Evolutionary conservation across 73 alveolate genomes (phyloP).

Genomic region (Symbiodinium natans): DNA sequence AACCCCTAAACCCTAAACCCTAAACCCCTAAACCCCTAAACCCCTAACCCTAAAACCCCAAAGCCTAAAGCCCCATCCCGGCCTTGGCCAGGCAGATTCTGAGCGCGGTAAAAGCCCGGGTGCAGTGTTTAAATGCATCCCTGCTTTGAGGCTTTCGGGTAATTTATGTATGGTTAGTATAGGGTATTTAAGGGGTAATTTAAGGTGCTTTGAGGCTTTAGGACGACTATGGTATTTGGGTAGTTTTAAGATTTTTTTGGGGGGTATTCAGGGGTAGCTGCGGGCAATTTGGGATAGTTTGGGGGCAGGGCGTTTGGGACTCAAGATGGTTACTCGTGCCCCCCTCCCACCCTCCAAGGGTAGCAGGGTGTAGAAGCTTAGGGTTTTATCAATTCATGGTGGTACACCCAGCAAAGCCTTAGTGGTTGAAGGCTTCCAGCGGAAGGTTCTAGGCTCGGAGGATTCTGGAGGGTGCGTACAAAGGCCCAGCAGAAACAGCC

Average conservation of each 20-base stretch:
- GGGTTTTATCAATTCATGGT: too few species aligned
- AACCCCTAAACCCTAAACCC: too few species aligned
- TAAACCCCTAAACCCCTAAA: too few species aligned
- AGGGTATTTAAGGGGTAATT: not conserved
- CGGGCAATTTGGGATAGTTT: not conserved
- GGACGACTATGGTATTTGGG: not conserved
- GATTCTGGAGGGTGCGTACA: not conserved
- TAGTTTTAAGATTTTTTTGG: not conserved
- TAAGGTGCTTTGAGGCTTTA: not conserved
- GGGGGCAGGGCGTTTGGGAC: too few species aligned
- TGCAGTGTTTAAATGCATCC: constrained; percentile 63
- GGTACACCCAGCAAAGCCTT: too few species aligned
- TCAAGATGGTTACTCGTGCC: not conserved
- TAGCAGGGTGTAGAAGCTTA: too few species aligned
- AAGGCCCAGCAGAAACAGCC: too few species aligned
- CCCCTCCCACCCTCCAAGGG: too few species aligned
- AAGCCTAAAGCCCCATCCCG: too few species aligned
- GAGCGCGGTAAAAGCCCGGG: constrained; percentile 71
- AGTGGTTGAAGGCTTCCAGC: too few species aligned
- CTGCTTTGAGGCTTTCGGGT: too few species aligned
- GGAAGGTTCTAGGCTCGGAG: not conserved
- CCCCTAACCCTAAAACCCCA: too few species aligned
- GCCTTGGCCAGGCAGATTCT: constrained; percentile 49
- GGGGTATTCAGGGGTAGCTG: not conserved
- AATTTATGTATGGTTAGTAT: not conserved